Evolutionary conservation across 345 rosid genomes (phyloP).

Genomic region (Eutrema heterophyllum): DNA sequence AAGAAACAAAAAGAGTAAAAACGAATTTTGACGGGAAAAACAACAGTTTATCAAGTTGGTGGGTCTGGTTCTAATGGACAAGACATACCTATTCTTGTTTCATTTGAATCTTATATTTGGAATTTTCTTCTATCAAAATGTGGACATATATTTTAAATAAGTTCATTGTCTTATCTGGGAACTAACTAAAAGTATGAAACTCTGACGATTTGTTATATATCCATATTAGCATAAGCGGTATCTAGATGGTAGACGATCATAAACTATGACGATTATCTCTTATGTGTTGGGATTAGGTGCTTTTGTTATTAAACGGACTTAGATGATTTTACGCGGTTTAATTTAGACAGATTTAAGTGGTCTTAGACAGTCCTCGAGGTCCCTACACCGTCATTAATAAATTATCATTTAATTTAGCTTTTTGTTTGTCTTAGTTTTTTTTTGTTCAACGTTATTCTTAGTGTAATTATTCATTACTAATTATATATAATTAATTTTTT

Average conservation of each 20-base stretch:
- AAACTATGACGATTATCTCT: neutral
- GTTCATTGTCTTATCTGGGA: neutral
- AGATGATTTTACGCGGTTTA: neutral
- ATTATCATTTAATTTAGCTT: no score
- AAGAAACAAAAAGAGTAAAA: slow-evolving; percentile 23
- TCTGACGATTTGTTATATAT: neutral
- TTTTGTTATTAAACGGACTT: neutral
- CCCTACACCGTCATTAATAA: no score
- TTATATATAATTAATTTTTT: no score
- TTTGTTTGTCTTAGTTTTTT: no score
- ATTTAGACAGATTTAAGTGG: neutral
- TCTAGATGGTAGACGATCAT: neutral
- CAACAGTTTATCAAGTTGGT: slow-evolving; percentile 18
- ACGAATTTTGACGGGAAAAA: slow-evolving; percentile 19
- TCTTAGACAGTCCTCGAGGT: neutral
- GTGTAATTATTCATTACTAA: no score
- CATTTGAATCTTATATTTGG: slow-evolving; percentile 27
- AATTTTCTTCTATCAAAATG: neutral
- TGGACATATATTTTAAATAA: neutral
- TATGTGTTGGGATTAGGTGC: neutral
- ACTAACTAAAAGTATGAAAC: neutral
- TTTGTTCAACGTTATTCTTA: no score
- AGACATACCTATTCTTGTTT: slow-evolving; percentile 26
- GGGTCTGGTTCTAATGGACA: slow-evolving; percentile 33
- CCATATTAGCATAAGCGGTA: neutral